Evolutionary conservation across 768 basidiomycete genomes (phyloP).

Genomic region (Hirschioporus abietinus): DNA sequence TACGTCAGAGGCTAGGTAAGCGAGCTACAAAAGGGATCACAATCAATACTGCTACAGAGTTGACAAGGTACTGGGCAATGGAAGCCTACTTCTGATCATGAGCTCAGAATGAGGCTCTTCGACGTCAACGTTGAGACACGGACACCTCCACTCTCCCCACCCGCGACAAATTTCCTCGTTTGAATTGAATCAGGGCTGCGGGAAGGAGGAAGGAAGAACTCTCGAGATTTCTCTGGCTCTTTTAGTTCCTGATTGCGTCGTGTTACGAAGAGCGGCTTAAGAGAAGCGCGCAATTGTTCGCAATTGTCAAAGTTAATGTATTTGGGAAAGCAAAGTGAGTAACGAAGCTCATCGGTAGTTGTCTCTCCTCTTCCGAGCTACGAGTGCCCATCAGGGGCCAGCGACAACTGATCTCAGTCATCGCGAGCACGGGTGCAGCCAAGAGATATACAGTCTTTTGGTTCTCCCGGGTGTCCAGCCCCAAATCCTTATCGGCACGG

Average conservation of each 20-base stretch:
- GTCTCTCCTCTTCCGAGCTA: not conserved
- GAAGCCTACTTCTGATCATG: not conserved
- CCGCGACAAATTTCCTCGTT: not conserved
- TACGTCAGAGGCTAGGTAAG: not conserved
- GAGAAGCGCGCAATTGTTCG: not conserved
- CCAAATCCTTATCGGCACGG: not conserved
- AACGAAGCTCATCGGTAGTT: not conserved
- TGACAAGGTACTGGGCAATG: not conserved
- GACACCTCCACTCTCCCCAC: not conserved
- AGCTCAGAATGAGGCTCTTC: not conserved
- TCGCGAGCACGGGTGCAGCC: not conserved
- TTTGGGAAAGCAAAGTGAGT: not conserved
- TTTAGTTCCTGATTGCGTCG: not conserved
- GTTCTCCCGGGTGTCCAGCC: not conserved
- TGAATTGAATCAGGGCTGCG: not conserved
- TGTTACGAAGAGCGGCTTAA: not conserved
- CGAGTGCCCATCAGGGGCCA: not conserved
- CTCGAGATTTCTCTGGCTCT: not conserved
- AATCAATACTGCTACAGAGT: not conserved
- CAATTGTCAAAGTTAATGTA: not conserved
- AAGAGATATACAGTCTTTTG: not conserved
- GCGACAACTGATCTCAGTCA: not conserved
- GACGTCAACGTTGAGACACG: not conserved
- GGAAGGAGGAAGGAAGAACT: not conserved
- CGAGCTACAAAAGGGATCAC: not conserved